Conservation (phyloP, 1,284 basidiomycete genomes). For the Porodaedalea pini region DNA sequence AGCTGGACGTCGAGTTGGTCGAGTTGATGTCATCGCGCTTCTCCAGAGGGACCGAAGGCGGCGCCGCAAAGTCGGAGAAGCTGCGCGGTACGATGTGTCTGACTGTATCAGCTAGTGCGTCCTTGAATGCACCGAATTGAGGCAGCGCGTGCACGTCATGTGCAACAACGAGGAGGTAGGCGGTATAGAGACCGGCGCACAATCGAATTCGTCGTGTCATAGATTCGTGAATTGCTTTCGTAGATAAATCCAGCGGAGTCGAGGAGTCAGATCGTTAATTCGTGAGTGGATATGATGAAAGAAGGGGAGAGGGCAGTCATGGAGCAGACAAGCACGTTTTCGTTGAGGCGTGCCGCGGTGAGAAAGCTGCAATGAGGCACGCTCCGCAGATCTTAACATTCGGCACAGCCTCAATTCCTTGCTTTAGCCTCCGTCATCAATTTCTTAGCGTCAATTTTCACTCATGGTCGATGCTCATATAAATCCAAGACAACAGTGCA, state of each 20-base stretch:
- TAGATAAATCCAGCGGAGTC: background rate
- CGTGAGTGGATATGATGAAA: background rate
- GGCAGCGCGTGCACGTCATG: background rate
- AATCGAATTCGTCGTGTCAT: background rate
- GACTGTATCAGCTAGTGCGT: background rate
- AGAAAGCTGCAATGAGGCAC: background rate
- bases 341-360: background rate
- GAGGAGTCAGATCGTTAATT: background rate
- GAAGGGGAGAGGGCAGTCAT: background rate
- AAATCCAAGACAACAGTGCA: constrained; percentile 8
- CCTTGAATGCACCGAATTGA: background rate
- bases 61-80: background rate
- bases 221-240: background rate
- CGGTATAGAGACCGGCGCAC: background rate
- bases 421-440: background rate
- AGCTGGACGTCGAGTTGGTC: constrained; percentile 9
- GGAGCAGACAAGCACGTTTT: constrained; percentile 1
- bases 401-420: background rate
- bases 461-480: background rate
- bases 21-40: constrained; percentile 1
- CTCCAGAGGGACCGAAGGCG: no score
- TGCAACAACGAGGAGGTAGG: constrained; percentile 4
- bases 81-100: constrained; percentile 3
- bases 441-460: background rate
- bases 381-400: background rate